These are phyloP conservation scores for Xanthoconium separans DNA, from an alignment of 1,284 basidiomycete genomes.

Conservation along the genomic window DNA sequence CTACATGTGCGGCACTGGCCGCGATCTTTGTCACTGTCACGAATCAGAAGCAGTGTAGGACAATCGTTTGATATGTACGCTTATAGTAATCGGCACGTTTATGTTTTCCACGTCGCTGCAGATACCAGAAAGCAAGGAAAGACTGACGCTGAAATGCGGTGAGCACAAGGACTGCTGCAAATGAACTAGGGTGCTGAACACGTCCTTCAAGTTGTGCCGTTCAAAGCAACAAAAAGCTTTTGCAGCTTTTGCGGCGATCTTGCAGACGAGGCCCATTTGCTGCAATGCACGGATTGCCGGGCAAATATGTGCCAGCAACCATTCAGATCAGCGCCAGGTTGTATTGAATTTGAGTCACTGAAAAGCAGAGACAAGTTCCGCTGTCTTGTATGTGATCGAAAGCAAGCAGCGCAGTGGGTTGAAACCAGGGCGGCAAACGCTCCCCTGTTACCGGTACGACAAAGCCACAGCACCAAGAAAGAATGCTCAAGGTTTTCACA, in stretches of 20 bases:
- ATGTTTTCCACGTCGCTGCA: not conserved
- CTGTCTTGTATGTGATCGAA: not conserved
- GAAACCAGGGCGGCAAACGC: not conserved
- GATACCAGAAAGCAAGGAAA: not conserved
- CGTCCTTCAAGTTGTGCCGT: not conserved
- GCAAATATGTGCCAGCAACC: not conserved
- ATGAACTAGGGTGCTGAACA: not conserved
- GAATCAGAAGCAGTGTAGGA: not conserved
- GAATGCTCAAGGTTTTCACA: not conserved
- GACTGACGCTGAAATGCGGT: not conserved
- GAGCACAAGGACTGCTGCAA: no score
- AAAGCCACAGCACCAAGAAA: not conserved
- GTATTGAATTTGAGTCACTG: not conserved
- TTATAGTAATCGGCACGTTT: no score
- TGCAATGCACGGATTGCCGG: not conserved
- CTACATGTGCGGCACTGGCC: not conserved
- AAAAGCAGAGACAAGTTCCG: not conserved
- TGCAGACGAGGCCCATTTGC: not conserved
- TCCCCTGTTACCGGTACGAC: not conserved
- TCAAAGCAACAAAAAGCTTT: not conserved
- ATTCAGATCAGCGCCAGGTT: not conserved
- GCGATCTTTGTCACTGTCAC: not conserved
- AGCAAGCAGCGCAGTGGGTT: not conserved
- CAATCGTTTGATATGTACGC: no score
- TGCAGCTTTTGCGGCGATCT: not conserved